phyloP scores from a whole-genome alignment of 129 eudicot genomes.

The Lactuca saligna region DNA sequence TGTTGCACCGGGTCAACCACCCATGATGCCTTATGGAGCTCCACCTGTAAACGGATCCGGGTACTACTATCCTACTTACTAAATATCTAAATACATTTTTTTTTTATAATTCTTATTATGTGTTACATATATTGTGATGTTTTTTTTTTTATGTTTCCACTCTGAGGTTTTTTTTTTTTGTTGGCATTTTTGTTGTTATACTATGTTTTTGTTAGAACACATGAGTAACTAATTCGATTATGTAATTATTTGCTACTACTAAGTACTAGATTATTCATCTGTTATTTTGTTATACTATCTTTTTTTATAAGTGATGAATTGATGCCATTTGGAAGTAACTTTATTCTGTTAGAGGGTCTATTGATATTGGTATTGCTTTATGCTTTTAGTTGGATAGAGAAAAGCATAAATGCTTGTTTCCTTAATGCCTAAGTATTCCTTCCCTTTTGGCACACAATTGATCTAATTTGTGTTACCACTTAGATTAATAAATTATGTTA shows the following conservation, averaged over 20 bases:
- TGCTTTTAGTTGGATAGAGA: constrained; percentile 22
- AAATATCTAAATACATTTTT: constrained; percentile 9
- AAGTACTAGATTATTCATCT: neutral
- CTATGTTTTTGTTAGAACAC: constrained; percentile 17
- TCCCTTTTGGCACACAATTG: neutral
- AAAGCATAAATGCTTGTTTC: constrained; percentile 27
- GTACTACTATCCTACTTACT: constrained; percentile 52
- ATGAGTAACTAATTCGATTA: constrained; percentile 25
- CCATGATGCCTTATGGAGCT: constrained; percentile 78
- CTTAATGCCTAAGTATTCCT: constrained; percentile 19
- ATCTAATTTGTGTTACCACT: too few species aligned
- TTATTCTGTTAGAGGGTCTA: constrained; percentile 28
- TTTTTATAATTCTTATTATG: constrained; percentile 1
- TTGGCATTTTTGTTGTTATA: constrained; percentile 41
- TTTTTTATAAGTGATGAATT: constrained; percentile 21
- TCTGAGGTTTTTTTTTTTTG: neutral
- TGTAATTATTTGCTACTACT: constrained; percentile 20
- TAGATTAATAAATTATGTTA: too few species aligned
- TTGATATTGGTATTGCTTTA: constrained; percentile 27
- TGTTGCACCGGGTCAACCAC: constrained; percentile 59
- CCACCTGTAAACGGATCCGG: constrained; percentile 64
- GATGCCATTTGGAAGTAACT: constrained; percentile 18
- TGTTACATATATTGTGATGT: constrained; percentile 27
- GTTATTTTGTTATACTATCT: constrained; percentile 18
- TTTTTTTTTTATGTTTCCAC: constrained; percentile 24